These are phyloP conservation scores for Cladophialophora exuberans DNA, from an alignment of 2,329 filamentous ascomycete genomes.

Conservation along the genomic window DNA sequence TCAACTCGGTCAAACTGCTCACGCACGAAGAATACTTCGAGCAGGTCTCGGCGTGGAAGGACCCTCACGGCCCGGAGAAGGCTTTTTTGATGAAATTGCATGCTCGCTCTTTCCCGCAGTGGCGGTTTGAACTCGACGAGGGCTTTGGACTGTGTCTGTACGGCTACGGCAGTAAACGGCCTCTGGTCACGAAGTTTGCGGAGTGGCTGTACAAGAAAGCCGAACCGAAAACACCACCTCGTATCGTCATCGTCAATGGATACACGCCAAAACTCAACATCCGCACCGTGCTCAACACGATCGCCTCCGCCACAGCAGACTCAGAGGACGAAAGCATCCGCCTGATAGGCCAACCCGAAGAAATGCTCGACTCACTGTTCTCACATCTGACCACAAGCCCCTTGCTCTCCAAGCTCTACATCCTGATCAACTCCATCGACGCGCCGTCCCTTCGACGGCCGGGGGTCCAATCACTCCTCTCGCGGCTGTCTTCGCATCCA, in stretches of 20 bases:
- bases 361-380: slow-evolving; percentile 70
- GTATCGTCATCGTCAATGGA: slow-evolving; percentile 84
- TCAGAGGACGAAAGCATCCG: slow-evolving; percentile 47
- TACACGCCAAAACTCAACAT: slow-evolving; percentile 59
- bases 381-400: slow-evolving; percentile 65
- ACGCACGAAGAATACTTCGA: slow-evolving; percentile 92
- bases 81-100: slow-evolving; percentile 75
- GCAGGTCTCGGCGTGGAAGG: slow-evolving; percentile 64
- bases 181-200: slow-evolving; percentile 75
- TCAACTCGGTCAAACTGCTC: slow-evolving; percentile 74
- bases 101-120: slow-evolving; percentile 81
- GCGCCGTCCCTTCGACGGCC: slow-evolving; percentile 73
- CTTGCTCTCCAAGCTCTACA: slow-evolving; percentile 58
- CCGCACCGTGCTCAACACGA: slow-evolving; percentile 55
- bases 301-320: slow-evolving; percentile 63
- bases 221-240: slow-evolving; percentile 38
- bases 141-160: slow-evolving; percentile 89
- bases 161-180: slow-evolving; percentile 87
- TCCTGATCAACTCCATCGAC: slow-evolving; percentile 88
- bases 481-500: slow-evolving; percentile 74
- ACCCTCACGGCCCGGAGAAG: slow-evolving; percentile 72
- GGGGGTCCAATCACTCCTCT: slow-evolving; percentile 70
- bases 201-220: slow-evolving; percentile 63
- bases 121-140: slow-evolving; percentile 85
- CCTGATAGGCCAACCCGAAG: slow-evolving; percentile 66